A percentile compares a stretch with the other conserved stretches of the same genome.
Evolutionary conservation across 805 yeast species (phyloP).

Genomic region (Saccharomyces mikatae): DNA sequence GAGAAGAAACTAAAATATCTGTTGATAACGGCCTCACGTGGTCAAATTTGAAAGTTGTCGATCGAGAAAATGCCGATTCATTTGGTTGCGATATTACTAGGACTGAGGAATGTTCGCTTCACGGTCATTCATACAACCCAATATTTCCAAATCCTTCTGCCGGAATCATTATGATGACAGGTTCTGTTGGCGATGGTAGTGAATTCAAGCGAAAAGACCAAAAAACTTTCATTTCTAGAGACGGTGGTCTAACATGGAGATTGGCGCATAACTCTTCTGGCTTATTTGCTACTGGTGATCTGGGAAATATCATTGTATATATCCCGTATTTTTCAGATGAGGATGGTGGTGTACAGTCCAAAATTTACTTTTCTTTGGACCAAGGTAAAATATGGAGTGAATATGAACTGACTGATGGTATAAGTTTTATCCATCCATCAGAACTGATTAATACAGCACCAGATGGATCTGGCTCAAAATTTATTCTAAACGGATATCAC

Average conservation of each 20-base stretch:
- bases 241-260: constrained; percentile 73
- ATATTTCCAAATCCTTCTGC: constrained; percentile 43
- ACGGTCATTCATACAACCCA: constrained; percentile 16
- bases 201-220: constrained; percentile 1
- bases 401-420: constrained; percentile 30
- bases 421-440: constrained; percentile 25
- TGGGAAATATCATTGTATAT: constrained; percentile 65
- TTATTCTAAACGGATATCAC: constrained; percentile 42
- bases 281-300: constrained; percentile 59
- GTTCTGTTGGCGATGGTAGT: constrained; percentile 13
- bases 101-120: constrained; percentile 43
- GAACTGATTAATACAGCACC: constrained; percentile 43
- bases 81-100: constrained; percentile 25
- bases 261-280: constrained; percentile 45
- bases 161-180: constrained; percentile 34
- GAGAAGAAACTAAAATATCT: constrained; percentile 34
- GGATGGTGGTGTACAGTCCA: constrained; percentile 29
- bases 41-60: constrained; percentile 38
- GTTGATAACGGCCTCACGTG: constrained; percentile 49
- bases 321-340: constrained; percentile 37
- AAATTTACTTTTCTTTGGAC: constrained; percentile 51
- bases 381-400: constrained; percentile 64
- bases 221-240: constrained; percentile 58
- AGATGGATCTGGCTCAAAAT: constrained; percentile 64
- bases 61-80: constrained; percentile 32